Conservation (phyloP, 2,329 filamentous ascomycete species). For the Aspergillus floridensis region DNA sequence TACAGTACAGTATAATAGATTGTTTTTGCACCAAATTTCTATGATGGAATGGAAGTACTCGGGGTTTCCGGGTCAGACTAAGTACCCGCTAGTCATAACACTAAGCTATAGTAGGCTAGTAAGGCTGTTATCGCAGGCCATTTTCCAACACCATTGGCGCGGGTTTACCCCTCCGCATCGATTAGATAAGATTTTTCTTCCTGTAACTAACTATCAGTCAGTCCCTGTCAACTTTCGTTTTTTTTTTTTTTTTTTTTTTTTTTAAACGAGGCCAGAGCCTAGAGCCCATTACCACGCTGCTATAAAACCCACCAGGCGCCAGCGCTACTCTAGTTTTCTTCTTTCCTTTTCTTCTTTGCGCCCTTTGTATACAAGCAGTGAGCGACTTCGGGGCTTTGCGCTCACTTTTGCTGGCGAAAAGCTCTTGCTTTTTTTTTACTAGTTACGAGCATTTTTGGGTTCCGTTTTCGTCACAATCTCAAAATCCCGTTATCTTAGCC, state of each 20-base stretch:
- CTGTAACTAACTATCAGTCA: not conserved
- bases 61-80: not conserved
- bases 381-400: conserved; percentile 12
- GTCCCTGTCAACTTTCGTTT: not conserved
- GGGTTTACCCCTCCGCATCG: not conserved
- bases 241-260: not conserved
- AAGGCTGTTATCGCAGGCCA: not conserved
- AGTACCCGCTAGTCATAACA: not conserved
- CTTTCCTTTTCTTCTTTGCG: conserved; percentile 4
- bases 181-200: not conserved
- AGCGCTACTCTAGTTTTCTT: not conserved
- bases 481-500: not conserved
- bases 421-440: not conserved
- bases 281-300: not conserved
- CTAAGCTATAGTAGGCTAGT: not conserved
- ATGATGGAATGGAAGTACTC: not conserved
- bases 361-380: conserved; percentile 7
- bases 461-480: not conserved
- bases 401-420: conserved; percentile 12
- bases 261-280: not conserved
- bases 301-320: not conserved
- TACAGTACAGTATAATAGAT: too few species aligned
- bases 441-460: not conserved
- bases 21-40: too few species aligned
- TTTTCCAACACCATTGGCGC: not conserved